phyloP scores from a whole-genome alignment of 2,329 filamentous ascomycete species.

The Sclerotiophoma versabilis region DNA sequence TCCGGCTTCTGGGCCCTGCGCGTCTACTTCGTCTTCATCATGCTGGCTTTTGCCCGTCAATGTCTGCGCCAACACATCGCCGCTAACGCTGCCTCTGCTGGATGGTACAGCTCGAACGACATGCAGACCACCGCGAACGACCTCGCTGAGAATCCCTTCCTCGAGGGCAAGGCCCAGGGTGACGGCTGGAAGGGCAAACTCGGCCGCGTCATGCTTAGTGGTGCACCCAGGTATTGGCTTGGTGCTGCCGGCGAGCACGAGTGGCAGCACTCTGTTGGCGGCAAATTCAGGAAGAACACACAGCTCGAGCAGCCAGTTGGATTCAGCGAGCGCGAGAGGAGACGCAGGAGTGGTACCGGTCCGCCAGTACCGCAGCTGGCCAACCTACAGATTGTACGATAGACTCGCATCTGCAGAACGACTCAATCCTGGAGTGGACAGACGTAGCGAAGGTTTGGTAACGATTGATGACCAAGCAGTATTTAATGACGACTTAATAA shows the following conservation, averaged over 20 bases:
- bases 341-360: constrained; percentile 68
- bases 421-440: background rate
- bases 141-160: constrained; percentile 73
- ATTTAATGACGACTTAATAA: constrained; percentile 16
- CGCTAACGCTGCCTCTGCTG: constrained; percentile 51
- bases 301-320: constrained; percentile 52
- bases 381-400: constrained; percentile 31
- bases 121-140: constrained; percentile 53
- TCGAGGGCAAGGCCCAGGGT: constrained; percentile 72
- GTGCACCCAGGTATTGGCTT: constrained; percentile 82
- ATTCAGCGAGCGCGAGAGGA: constrained; percentile 64
- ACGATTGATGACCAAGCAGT: constrained; percentile 8
- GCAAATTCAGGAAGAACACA: constrained; percentile 63
- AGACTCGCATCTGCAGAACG: constrained; percentile 12
- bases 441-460: background rate
- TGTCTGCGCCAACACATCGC: constrained; percentile 74
- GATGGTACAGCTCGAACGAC: constrained; percentile 49
- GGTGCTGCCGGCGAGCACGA: constrained; percentile 69
- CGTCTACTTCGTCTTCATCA: constrained; percentile 82
- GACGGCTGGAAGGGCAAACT: constrained; percentile 80
- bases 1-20: constrained; percentile 75
- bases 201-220: constrained; percentile 78
- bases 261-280: constrained; percentile 71
- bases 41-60: constrained; percentile 82
- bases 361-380: constrained; percentile 54